Conservation (phyloP, 1,284 basidiomycete species). For the Xerocomus tenax region DNA sequence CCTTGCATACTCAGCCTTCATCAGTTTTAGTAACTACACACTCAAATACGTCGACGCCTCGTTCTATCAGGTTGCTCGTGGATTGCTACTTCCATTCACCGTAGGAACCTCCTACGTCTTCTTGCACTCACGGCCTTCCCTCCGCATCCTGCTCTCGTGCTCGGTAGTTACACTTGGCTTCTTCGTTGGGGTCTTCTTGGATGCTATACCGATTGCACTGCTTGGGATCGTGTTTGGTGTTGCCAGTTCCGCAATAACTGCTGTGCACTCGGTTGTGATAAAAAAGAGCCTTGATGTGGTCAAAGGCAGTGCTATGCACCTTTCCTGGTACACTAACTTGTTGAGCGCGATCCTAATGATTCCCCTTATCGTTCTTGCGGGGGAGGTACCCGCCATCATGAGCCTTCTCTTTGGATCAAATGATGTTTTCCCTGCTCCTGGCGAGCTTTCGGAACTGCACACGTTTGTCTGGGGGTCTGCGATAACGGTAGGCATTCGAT, state of each 20-base stretch:
- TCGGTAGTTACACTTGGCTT: constrained; percentile 73
- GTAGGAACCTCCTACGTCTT: constrained; percentile 69
- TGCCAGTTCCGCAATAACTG: constrained; percentile 67
- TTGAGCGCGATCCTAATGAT: constrained; percentile 58
- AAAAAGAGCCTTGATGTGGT: constrained; percentile 71
- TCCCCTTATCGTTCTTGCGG: constrained; percentile 61
- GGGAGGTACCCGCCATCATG: constrained; percentile 57
- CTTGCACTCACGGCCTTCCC: constrained; percentile 64
- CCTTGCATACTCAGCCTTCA: background rate
- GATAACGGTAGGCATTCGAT: constrained; percentile 53
- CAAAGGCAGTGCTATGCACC: constrained; percentile 65
- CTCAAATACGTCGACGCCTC: constrained; percentile 88
- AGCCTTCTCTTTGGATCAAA: constrained; percentile 48
- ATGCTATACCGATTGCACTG: constrained; percentile 51
- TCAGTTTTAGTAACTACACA: constrained; percentile 81
- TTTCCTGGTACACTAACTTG: constrained; percentile 81
- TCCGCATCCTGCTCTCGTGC: constrained; percentile 63
- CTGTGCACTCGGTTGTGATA: constrained; percentile 79
- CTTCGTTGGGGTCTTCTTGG: constrained; percentile 77
- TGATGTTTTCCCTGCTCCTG: constrained; percentile 31
- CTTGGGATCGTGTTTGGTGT: constrained; percentile 70
- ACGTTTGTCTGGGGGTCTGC: constrained; percentile 73
- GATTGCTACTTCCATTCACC: constrained; percentile 79
- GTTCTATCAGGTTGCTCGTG: constrained; percentile 86
- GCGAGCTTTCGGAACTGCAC: constrained; percentile 39